These are phyloP conservation scores for Colletotrichum sp. DNA, from an alignment of 2,329 filamentous ascomycete genomes.

Conservation along the genomic window DNA sequence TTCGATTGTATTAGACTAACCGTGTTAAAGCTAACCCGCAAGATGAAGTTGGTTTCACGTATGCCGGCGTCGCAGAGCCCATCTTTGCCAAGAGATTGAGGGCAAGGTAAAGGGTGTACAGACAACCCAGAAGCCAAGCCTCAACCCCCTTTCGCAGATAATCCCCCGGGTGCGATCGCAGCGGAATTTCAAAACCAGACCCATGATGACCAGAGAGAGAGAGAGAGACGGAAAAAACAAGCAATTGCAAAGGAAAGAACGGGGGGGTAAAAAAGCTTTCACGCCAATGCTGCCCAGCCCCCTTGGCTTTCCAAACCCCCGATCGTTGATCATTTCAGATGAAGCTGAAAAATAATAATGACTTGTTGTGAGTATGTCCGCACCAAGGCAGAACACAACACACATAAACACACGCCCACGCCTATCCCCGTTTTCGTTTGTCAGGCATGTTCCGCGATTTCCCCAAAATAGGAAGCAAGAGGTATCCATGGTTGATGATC, in stretches of 20 bases:
- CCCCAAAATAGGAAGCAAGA: neutral
- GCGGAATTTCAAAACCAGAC: neutral
- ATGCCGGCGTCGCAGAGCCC: neutral
- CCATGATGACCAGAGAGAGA: neutral
- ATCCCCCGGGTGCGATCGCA: neutral
- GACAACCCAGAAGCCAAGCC: neutral
- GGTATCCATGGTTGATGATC: constrained; percentile 11
- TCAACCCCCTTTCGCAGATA: neutral
- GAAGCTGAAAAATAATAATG: neutral
- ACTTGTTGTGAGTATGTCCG: neutral
- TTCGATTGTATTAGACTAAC: neutral
- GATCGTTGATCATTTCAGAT: constrained; percentile 14
- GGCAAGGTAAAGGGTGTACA: neutral
- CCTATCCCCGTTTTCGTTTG: constrained; percentile 6
- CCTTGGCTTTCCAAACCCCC: neutral
- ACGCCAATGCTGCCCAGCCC: constrained; percentile 8
- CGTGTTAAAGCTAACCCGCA: neutral
- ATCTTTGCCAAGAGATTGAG: neutral
- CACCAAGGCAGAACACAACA: neutral
- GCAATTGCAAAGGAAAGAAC: neutral
- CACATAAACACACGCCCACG: neutral
- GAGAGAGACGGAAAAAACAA: neutral
- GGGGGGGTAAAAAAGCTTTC: constrained; percentile 3
- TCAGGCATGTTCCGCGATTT: constrained; percentile 7
- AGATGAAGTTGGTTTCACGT: neutral